Percentiles rank a stretch among this genome's conserved stretches.
These are phyloP conservation scores for Sporothrix pseudoabietina DNA, from an alignment of 2,329 filamentous ascomycete species.

Conservation along the genomic window DNA sequence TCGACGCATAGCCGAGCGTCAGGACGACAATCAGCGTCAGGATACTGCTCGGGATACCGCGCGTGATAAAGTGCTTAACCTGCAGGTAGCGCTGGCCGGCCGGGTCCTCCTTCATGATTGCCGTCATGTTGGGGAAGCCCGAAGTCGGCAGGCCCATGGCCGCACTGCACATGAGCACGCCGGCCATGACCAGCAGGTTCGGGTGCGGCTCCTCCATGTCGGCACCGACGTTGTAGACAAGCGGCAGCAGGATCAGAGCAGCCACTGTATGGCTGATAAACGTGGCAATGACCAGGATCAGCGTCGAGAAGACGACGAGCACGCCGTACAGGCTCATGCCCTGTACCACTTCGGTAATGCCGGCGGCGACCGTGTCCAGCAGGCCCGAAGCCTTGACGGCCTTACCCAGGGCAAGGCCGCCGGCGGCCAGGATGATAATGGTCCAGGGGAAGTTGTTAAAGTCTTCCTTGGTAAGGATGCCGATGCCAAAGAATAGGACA, in stretches of 20 bases:
- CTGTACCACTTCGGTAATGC: slow-evolving; percentile 73
- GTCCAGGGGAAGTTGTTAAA: slow-evolving; percentile 99
- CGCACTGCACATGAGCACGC: slow-evolving; percentile 95
- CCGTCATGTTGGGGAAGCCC: slow-evolving; percentile 99
- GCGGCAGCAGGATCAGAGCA: slow-evolving; percentile 87
- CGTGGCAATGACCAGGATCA: slow-evolving; percentile 91
- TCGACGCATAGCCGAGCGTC: slow-evolving; percentile 86
- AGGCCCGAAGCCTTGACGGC: slow-evolving; percentile 92
- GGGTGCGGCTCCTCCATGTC: slow-evolving; percentile 88
- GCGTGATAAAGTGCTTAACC: slow-evolving; percentile 91
- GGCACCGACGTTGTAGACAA: slow-evolving; percentile 83
- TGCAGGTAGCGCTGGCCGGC: slow-evolving; percentile 89
- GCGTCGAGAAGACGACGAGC: slow-evolving; percentile 76
- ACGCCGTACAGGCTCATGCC: slow-evolving; percentile 83
- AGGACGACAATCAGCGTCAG: slow-evolving; percentile 80
- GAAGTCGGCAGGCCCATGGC: slow-evolving; percentile 95
- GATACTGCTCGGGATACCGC: slow-evolving; percentile 86
- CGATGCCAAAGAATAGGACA: slow-evolving; percentile 93
- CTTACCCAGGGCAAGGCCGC: slow-evolving; percentile 88
- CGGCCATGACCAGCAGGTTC: slow-evolving; percentile 92
- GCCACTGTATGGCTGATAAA: slow-evolving; percentile 98
- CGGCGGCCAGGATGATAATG: slow-evolving; percentile 96
- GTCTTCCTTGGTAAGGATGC: slow-evolving; percentile 95
- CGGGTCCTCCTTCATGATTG: slow-evolving; percentile 98
- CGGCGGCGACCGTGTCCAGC: slow-evolving; percentile 79